A percentile compares a stretch with the other conserved stretches of the same genome.
Evolutionary conservation across 2,329 filamentous ascomycete species (phyloP).

Genomic region (Volutella citrinella): DNA sequence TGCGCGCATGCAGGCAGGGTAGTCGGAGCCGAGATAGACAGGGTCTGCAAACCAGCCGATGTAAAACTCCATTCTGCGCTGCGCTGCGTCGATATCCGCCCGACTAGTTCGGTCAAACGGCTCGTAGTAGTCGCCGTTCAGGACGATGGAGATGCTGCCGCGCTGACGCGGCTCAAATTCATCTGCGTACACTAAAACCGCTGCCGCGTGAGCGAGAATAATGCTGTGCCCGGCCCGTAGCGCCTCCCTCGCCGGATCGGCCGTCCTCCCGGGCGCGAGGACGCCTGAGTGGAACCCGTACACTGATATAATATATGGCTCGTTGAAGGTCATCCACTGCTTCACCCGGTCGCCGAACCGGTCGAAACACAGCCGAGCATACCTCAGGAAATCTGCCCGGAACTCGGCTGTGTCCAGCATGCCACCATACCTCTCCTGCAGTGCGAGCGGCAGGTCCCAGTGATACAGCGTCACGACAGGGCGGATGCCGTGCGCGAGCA

Average conservation of each 20-base stretch:
- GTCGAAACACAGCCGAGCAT: constrained; percentile 17
- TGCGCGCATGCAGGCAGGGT: constrained; percentile 15
- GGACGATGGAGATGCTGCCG: constrained; percentile 17
- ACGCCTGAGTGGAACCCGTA: constrained; percentile 10
- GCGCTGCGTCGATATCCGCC: constrained; percentile 11
- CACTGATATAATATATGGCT: constrained; percentile 18
- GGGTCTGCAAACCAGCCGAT: constrained; percentile 22
- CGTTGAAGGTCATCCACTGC: constrained; percentile 24
- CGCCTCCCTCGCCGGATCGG: constrained; percentile 18
- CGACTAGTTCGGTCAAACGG: constrained; percentile 10
- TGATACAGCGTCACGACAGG: not conserved
- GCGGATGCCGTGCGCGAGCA: no score
- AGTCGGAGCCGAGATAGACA: constrained; percentile 19
- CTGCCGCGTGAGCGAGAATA: constrained; percentile 16
- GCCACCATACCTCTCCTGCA: constrained; percentile 18
- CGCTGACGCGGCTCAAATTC: constrained; percentile 13
- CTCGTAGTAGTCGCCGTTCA: constrained; percentile 22
- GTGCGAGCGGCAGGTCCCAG: constrained; percentile 11
- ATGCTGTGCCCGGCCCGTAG: constrained; percentile 17
- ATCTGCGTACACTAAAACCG: constrained; percentile 9
- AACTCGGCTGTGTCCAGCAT: constrained; percentile 14
- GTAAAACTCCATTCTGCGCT: constrained; percentile 15
- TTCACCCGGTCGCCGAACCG: constrained; percentile 20
- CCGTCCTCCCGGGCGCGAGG: constrained; percentile 16
- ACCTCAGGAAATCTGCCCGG: constrained; percentile 16